A percentile compares a stretch with the other conserved stretches of the same genome.
Conservation (phyloP, 768 basidiomycete genomes). For the Lactarius tabidus region DNA sequence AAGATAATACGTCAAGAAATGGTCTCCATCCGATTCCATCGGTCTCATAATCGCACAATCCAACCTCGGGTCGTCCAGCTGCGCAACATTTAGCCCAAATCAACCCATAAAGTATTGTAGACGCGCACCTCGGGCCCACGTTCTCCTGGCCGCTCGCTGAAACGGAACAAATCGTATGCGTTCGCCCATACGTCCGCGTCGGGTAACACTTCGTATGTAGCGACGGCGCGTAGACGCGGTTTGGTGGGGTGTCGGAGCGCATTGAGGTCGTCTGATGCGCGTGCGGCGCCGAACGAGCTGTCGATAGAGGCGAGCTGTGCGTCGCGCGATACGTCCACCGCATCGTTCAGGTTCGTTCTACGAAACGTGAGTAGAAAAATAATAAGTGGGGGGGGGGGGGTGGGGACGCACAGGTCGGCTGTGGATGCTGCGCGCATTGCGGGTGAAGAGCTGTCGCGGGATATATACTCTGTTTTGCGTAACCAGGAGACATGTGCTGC, state of each 20-base stretch:
- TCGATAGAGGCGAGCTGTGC: slow-evolving; percentile 80
- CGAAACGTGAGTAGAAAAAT: not conserved
- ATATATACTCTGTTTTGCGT: slow-evolving; percentile 87
- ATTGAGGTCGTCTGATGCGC: slow-evolving; percentile 55
- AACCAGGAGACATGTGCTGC: slow-evolving; percentile 82
- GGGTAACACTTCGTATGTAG: slow-evolving; percentile 79
- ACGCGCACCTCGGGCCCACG: slow-evolving; percentile 53
- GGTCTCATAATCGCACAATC: slow-evolving; percentile 85
- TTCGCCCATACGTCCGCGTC: slow-evolving; percentile 87
- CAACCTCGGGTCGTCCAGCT: slow-evolving; percentile 75
- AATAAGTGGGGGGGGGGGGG: not conserved
- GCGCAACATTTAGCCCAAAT: not conserved
- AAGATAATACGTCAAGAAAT: slow-evolving; percentile 83
- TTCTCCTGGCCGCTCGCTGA: slow-evolving; percentile 85
- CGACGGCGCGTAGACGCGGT: slow-evolving; percentile 65
- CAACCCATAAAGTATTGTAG: slow-evolving; percentile 26
- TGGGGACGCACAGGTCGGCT: slow-evolving; percentile 53
- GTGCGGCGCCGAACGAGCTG: slow-evolving; percentile 63
- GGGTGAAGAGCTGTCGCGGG: slow-evolving; percentile 49
- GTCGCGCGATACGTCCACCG: slow-evolving; percentile 63
- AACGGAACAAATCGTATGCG: slow-evolving; percentile 82
- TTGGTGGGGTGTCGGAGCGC: slow-evolving; percentile 76
- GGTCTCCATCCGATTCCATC: slow-evolving; percentile 85
- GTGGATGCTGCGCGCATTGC: slow-evolving; percentile 34
- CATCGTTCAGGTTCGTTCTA: slow-evolving; percentile 42